Evolutionary conservation across 768 basidiomycete species (phyloP).

Genomic region (Rhodotorula diobovata): DNA sequence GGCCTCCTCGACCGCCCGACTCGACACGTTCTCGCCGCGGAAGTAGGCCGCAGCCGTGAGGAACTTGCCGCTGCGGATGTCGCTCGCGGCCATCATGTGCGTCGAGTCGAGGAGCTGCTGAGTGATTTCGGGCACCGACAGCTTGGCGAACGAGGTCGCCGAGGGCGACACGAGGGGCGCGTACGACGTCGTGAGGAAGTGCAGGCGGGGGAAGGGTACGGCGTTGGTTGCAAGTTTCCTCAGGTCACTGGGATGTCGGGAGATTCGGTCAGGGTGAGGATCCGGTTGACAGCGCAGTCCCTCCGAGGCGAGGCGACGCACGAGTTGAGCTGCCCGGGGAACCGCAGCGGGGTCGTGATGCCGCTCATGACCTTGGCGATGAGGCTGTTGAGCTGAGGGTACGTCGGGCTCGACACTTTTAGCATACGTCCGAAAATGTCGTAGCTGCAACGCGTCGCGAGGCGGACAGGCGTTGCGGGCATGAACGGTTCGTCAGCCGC

Average conservation of each 20-base stretch:
- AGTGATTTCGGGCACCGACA: constrained; percentile 66
- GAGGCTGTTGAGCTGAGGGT: constrained; percentile 55
- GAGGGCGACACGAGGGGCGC: constrained; percentile 76
- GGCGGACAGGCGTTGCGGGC: too few species aligned
- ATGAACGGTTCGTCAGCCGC: too few species aligned
- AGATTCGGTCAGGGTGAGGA: neutral
- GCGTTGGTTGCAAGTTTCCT: constrained; percentile 90
- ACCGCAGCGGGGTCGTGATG: constrained; percentile 77
- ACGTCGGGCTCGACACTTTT: constrained; percentile 45
- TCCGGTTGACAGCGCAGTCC: neutral
- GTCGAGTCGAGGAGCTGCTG: constrained; percentile 66
- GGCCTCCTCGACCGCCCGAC: constrained; percentile 72
- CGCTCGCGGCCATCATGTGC: constrained; percentile 75
- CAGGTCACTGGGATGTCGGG: constrained; percentile 53
- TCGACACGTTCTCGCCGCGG: constrained; percentile 68
- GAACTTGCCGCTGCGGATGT: constrained; percentile 79
- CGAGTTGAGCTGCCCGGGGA: constrained; percentile 86
- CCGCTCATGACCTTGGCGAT: constrained; percentile 91
- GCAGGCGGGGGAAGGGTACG: constrained; percentile 92
- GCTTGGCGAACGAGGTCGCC: constrained; percentile 59
- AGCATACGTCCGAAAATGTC: constrained; percentile 46
- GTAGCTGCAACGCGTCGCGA: constrained; percentile 33
- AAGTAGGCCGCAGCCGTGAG: constrained; percentile 82
- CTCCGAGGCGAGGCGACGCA: too few species aligned
- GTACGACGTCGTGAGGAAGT: constrained; percentile 94